A percentile compares a stretch with the other conserved stretches of the same genome.
Conservation (phyloP, 345 rosid species). For the Clausena lansium region DNA sequence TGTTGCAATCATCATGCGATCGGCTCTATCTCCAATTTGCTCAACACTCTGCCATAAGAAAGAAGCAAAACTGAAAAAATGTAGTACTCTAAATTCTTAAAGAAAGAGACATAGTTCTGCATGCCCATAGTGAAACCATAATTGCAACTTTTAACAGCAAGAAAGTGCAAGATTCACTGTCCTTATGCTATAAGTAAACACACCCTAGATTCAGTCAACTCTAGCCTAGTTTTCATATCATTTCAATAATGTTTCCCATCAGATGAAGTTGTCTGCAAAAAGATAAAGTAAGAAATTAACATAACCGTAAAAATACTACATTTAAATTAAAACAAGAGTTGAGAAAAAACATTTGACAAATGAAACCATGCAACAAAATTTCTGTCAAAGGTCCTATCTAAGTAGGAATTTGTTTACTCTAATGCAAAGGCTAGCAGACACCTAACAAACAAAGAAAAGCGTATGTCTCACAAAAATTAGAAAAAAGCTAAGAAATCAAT, state of each 20-base stretch:
- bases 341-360: background rate
- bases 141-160: background rate
- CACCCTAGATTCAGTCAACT: background rate
- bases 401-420: background rate
- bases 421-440: background rate
- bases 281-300: background rate
- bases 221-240: background rate
- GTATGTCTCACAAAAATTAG: background rate
- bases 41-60: constrained; percentile 67
- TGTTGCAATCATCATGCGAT: constrained; percentile 59
- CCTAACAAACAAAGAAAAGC: background rate
- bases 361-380: background rate
- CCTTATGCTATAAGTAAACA: background rate
- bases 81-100: background rate
- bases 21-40: constrained; percentile 90
- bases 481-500: background rate
- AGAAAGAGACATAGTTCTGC: background rate
- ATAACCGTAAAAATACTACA: background rate
- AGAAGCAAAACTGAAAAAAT: constrained; percentile 6
- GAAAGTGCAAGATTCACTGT: background rate
- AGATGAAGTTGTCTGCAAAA: background rate
- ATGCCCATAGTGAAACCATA: background rate
- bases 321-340: background rate
- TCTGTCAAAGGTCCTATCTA: background rate
- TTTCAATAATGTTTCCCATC: background rate